Percentiles rank a stretch among this genome's conserved stretches.
Evolutionary conservation across 2,329 filamentous ascomycete genomes (phyloP).

Genomic region (Esteya vermicola): DNA sequence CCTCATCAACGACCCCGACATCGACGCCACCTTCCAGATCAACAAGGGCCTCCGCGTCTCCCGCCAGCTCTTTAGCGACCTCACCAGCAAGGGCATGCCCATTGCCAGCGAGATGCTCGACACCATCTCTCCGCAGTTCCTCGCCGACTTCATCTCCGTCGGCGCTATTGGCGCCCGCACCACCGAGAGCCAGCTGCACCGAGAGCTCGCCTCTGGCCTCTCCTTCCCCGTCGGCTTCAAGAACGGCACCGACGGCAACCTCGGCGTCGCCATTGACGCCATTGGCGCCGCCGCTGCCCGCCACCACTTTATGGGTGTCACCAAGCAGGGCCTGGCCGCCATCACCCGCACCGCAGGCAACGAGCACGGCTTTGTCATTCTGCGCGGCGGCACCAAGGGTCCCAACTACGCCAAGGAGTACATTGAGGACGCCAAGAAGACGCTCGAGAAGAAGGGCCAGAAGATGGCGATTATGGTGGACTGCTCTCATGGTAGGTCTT

Average conservation of each 20-base stretch:
- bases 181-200: slow-evolving; percentile 91
- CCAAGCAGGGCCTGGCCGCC: slow-evolving; percentile 89
- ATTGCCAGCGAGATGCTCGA: slow-evolving; percentile 98
- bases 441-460: slow-evolving; percentile 67
- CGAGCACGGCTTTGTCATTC: slow-evolving; percentile 93
- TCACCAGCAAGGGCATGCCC: slow-evolving; percentile 78
- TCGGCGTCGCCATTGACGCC: slow-evolving; percentile 86
- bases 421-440: slow-evolving; percentile 64
- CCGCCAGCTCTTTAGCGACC: slow-evolving; percentile 84
- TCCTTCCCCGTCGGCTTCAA: slow-evolving; percentile 99
- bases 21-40: slow-evolving; percentile 94
- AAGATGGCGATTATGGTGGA: slow-evolving; percentile 92
- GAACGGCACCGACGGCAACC: slow-evolving; percentile 90
- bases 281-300: slow-evolving; percentile 74
- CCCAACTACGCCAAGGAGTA: slow-evolving; percentile 87
- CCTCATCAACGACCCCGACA: slow-evolving; percentile 96
- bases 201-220: slow-evolving; percentile 85
- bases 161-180: slow-evolving; percentile 93
- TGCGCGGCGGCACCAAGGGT: slow-evolving; percentile 80
- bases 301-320: slow-evolving; percentile 98
- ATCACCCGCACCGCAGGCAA: slow-evolving; percentile 91
- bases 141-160: slow-evolving; percentile 88
- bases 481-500: slow-evolving; percentile 72
- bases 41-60: slow-evolving; percentile 93
- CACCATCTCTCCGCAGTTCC: slow-evolving; percentile 95